phyloP scores from a whole-genome alignment of 1,284 basidiomycete species.

The Mycocalia duriaeana region DNA sequence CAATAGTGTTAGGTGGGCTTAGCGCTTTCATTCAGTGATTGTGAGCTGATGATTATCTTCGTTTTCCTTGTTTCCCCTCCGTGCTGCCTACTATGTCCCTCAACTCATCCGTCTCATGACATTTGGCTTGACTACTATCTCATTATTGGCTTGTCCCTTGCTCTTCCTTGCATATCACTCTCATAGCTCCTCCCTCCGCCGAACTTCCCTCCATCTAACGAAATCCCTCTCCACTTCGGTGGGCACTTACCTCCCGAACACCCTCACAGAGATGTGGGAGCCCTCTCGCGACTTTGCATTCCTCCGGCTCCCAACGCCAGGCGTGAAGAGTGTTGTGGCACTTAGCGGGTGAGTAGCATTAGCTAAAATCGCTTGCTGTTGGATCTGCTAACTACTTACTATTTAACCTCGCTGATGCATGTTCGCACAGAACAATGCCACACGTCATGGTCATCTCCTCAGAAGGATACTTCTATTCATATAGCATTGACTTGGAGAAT shows the following conservation, averaged over 20 bases:
- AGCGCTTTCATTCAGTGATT: background rate
- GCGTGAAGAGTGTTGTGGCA: slow-evolving; percentile 80
- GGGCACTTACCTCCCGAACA: slow-evolving; percentile 87
- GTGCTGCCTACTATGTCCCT: slow-evolving; percentile 1
- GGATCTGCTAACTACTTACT: background rate
- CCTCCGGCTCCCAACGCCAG: slow-evolving; percentile 74
- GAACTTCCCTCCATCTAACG: slow-evolving; percentile 74
- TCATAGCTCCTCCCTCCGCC: slow-evolving; percentile 53
- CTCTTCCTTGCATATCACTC: background rate
- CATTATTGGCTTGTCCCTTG: background rate
- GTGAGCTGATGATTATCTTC: background rate
- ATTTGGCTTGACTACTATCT: background rate
- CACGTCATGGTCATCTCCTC: slow-evolving; percentile 97
- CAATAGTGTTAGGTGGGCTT: slow-evolving; percentile 44
- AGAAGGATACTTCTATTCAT: slow-evolving; percentile 93
- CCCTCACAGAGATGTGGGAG: slow-evolving; percentile 96
- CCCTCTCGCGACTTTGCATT: slow-evolving; percentile 94
- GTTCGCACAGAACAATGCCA: slow-evolving; percentile 81
- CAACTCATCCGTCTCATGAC: background rate
- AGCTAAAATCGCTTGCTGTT: background rate
- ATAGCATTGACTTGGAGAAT: slow-evolving; percentile 92
- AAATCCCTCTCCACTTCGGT: slow-evolving; percentile 79
- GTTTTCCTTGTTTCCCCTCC: background rate
- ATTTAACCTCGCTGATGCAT: background rate
- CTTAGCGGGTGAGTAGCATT: slow-evolving; percentile 71